Evolutionary conservation across 345 rosid genomes (phyloP).

Genomic region (Populus tremula): DNA sequence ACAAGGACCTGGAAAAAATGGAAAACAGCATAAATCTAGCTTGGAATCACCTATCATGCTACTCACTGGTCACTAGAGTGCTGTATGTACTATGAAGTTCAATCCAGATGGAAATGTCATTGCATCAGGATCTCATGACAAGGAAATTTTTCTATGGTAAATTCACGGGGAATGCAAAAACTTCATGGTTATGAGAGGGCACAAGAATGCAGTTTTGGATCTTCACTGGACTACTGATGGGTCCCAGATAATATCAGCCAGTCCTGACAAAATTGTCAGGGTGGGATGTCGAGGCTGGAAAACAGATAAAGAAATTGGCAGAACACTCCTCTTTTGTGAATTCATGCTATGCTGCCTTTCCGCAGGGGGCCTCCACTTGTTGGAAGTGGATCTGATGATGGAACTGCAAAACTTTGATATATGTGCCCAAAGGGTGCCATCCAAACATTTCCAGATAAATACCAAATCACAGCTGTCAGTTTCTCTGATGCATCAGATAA

Average conservation of each 20-base stretch:
- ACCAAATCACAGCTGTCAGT: constrained; percentile 90
- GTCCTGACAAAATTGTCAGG: constrained; percentile 86
- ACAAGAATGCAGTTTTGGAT: constrained; percentile 88
- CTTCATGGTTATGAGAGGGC: constrained; percentile 92
- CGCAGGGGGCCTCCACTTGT: constrained; percentile 89
- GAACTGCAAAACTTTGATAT: constrained; percentile 98
- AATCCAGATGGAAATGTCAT: constrained; percentile 79
- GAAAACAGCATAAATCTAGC: constrained; percentile 70
- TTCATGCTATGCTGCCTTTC: constrained; percentile 91
- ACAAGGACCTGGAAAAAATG: constrained; percentile 54
- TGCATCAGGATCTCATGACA: constrained; percentile 96
- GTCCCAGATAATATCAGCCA: constrained; percentile 80
- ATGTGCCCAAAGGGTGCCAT: constrained; percentile 99
- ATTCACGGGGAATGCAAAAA: constrained; percentile 94
- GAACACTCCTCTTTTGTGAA: constrained; percentile 91
- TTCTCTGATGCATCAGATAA: constrained; percentile 96
- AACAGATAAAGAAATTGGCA: constrained; percentile 95
- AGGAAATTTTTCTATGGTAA: constrained; percentile 85
- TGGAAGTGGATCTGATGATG: constrained; percentile 94
- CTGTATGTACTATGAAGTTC: constrained; percentile 84
- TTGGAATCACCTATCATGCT: constrained; percentile 94
- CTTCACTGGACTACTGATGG: constrained; percentile 97
- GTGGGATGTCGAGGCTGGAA: constrained; percentile 92
- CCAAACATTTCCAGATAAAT: constrained; percentile 93
- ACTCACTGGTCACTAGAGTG: constrained; percentile 79